Evolutionary conservation across 208 protist species (phyloP), one percentile per base, ranked within the genome.

Genomic region (Jaenimonas drosophilae): DNA sequence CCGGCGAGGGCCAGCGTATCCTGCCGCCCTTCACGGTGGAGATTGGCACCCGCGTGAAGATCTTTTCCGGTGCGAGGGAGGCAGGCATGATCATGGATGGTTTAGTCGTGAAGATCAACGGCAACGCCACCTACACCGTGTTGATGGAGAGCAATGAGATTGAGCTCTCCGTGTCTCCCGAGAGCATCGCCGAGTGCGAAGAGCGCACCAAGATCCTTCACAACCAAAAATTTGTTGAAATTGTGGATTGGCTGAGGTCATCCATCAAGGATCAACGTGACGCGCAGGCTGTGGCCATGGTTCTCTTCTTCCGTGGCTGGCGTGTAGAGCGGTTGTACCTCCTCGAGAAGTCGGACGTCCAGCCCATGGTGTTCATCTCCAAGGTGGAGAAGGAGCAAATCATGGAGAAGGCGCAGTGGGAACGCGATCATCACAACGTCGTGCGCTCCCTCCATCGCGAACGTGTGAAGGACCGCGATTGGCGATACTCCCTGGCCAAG

Each of bases 271-370:
- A 91, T 44, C 42, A 47, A 0, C 62, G 70, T 5, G 83, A 91
- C 44, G 58, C 69, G 14, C 68, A 88, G 39, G 72, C 70, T 28
- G 68, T 71, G 1, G 70, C 78, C 25, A 73, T 74, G 39, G 77
- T 88, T 40, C 76, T 91, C 32, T 91, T 71, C 57, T 62, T 70
- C 26, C 71, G 76, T 33, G 83, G 83, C 16, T 91, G 83, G 83
- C 68, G 83, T 6, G 72, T 70, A 37, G 72, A 87, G 58, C 64
- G 67, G 21, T 39, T 88, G 16, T 87, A 79, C 38, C 54, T 89
- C 16, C 61, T 89, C n/a, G 76, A 88, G 47, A 72, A 68, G 51
- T 59, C 52, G 1, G 84, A 92, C 59, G 64, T 92, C 12, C 23
- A 67, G 26, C 31, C 59, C 48, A 33, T 80, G 29, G 33, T 40